A percentile compares a stretch with the other conserved stretches of the same genome.
Conservation (phyloP, 495 filamentous ascomycete genomes). For the Xylaria nigripes region DNA sequence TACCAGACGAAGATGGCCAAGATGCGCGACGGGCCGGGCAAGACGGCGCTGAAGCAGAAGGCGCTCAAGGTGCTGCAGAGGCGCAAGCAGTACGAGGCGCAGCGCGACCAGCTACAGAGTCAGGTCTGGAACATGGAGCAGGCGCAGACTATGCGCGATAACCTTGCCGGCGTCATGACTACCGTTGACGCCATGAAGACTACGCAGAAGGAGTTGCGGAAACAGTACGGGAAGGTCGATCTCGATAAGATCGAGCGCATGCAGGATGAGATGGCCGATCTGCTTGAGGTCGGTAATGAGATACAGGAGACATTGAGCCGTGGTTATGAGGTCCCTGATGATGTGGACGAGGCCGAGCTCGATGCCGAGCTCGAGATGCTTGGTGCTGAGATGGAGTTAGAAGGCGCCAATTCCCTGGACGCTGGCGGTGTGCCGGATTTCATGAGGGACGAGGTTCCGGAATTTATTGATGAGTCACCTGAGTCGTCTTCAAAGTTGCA, state of each 20-base stretch:
- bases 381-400: conserved; percentile 80
- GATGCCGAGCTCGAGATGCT: conserved; percentile 95
- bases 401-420: conserved; percentile 44
- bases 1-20: conserved; percentile 85
- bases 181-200: conserved; percentile 96
- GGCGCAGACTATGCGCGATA: conserved; percentile 98
- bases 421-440: conserved; percentile 69
- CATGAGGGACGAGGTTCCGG: conserved; percentile 79
- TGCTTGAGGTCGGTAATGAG: conserved; percentile 97
- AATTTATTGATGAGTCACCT: conserved; percentile 81
- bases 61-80: conserved; percentile 92
- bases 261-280: conserved; percentile 98
- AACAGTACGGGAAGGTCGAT: conserved; percentile 96
- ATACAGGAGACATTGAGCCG: conserved; percentile 93
- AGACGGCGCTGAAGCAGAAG: conserved; percentile 86
- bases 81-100: conserved; percentile 90
- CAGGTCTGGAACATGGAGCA: conserved; percentile 99
- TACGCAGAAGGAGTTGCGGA: conserved; percentile 85
- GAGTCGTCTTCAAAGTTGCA: conserved; percentile 62
- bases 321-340: conserved; percentile 92
- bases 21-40: conserved; percentile 95
- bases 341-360: conserved; percentile 95
- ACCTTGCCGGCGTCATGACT: conserved; percentile 97
- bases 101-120: conserved; percentile 88
- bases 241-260: conserved; percentile 95